Evolutionary conservation across 108 stramenopile species (phyloP).

Genomic region (Phaeodactylum tricornutum): DNA sequence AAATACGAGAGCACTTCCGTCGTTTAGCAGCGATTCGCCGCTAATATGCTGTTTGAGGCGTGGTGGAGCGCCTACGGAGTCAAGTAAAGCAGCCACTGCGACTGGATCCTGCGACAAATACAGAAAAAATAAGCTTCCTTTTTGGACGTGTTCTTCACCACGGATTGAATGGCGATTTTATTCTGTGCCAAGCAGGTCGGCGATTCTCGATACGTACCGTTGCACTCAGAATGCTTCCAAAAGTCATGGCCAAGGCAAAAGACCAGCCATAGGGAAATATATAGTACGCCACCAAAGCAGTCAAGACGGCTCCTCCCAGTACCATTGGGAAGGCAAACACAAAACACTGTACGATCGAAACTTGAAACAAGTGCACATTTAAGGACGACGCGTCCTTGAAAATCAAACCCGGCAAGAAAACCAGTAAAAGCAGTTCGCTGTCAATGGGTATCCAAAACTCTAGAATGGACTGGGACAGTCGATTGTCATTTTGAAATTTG

Average conservation of each 20-base stretch:
- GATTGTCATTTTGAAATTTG: slow-evolving; percentile 11
- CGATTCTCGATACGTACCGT: no score
- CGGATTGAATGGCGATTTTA: no score
- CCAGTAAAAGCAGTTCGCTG: slow-evolving; percentile 61
- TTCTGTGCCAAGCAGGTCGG: no score
- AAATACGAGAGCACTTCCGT: slow-evolving; percentile 57
- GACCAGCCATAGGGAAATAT: slow-evolving; percentile 65
- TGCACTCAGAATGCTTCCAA: slow-evolving; percentile 82
- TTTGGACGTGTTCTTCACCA: no score
- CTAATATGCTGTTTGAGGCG: slow-evolving; percentile 70
- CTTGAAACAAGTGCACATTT: slow-evolving; percentile 56
- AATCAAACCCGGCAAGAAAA: slow-evolving; percentile 84
- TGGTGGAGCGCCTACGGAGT: slow-evolving; percentile 57
- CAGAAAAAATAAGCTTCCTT: no score
- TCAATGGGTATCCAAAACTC: slow-evolving; percentile 50
- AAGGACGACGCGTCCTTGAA: slow-evolving; percentile 68
- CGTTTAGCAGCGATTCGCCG: slow-evolving; percentile 22
- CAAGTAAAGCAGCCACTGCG: slow-evolving; percentile 71
- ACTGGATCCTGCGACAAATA: no score
- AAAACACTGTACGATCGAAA: slow-evolving; percentile 40
- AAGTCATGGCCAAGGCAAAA: slow-evolving; percentile 50
- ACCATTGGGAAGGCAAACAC: slow-evolving; percentile 76
- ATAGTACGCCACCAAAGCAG: slow-evolving; percentile 44
- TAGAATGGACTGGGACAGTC: slow-evolving; percentile 24
- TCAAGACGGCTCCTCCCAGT: slow-evolving; percentile 49